A percentile compares a stretch with the other conserved stretches of the same genome.
Conservation (phyloP, 2,329 filamentous ascomycete genomes). For the Calycina herbarum region DNA sequence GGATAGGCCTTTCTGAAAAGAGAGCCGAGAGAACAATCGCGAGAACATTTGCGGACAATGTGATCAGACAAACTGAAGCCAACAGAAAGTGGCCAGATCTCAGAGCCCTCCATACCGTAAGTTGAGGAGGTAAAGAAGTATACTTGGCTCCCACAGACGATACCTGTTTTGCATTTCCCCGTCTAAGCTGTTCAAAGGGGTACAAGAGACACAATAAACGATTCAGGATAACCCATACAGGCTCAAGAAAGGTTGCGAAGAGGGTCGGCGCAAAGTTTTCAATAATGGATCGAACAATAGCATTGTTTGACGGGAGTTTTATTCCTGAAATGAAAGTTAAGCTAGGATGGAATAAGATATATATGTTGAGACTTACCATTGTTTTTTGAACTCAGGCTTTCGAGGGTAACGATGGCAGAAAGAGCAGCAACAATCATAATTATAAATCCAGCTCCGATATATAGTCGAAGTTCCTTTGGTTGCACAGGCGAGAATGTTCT, state of each 20-base stretch:
- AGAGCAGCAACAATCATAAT: slow-evolving; percentile 13
- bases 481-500: slow-evolving; percentile 19
- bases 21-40: slow-evolving; percentile 53
- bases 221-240: slow-evolving; percentile 56
- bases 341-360: not conserved
- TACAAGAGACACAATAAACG: slow-evolving; percentile 53
- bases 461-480: slow-evolving; percentile 17
- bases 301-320: slow-evolving; percentile 22
- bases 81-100: slow-evolving; percentile 48
- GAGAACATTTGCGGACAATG: slow-evolving; percentile 53
- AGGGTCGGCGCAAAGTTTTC: slow-evolving; percentile 54
- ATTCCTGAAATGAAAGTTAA: slow-evolving; percentile 19
- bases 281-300: slow-evolving; percentile 39
- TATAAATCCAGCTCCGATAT: slow-evolving; percentile 21
- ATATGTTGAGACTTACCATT: slow-evolving; percentile 20
- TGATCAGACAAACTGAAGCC: slow-evolving; percentile 47
- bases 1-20: slow-evolving; percentile 43
- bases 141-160: slow-evolving; percentile 49
- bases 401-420: slow-evolving; percentile 17
- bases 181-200: slow-evolving; percentile 51
- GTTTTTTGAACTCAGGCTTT: slow-evolving; percentile 13
- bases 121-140: slow-evolving; percentile 55
- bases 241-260: slow-evolving; percentile 56
- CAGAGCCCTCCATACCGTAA: slow-evolving; percentile 48
- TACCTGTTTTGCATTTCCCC: slow-evolving; percentile 40